Percentiles rank a stretch among this genome's conserved stretches.
Evolutionary conservation across 352 stramenopile species (phyloP).

Genomic region (Blastocystis sp.): DNA sequence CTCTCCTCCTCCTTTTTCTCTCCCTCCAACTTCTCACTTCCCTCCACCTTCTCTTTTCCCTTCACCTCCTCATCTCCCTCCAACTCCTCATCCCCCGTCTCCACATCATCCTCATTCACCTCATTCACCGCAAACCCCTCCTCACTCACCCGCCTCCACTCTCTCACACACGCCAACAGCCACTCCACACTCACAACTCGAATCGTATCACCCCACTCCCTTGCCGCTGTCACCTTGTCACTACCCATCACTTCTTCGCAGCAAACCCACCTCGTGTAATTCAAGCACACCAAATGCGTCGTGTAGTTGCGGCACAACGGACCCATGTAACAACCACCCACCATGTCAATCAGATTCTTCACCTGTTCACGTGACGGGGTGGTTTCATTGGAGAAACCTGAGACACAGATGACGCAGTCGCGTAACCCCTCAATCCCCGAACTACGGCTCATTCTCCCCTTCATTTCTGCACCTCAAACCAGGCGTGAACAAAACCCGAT

Average conservation of each 20-base stretch:
- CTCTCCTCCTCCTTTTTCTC: too few relatives aligned
- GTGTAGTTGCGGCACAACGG: slow-evolving; percentile 46
- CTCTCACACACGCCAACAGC: slow-evolving; percentile 42
- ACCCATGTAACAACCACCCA: slow-evolving; percentile 64
- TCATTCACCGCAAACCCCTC: not conserved
- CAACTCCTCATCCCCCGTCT: not conserved
- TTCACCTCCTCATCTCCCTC: too few relatives aligned
- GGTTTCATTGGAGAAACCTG: slow-evolving; percentile 49
- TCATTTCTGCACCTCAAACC: not conserved
- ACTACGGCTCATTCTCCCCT: not conserved
- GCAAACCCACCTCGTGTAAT: not conserved
- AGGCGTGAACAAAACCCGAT: slow-evolving; percentile 19
- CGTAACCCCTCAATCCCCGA: slow-evolving; percentile 31
- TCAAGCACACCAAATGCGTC: slow-evolving; percentile 56
- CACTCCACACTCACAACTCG: slow-evolving; percentile 28
- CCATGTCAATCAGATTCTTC: slow-evolving; percentile 54
- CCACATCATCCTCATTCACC: too few relatives aligned
- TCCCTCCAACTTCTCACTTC: slow-evolving; percentile 10
- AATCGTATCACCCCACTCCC: not conserved
- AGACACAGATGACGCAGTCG: slow-evolving; percentile 40
- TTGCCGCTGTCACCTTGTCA: slow-evolving; percentile 38
- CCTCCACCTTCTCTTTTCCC: too few relatives aligned
- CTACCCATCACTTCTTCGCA: not conserved
- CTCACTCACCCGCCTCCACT: slow-evolving; percentile 8
- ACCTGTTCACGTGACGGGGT: slow-evolving; percentile 47